phyloP scores from a whole-genome alignment of 2,329 filamentous ascomycete genomes.

The Amauroascus verrucosus region DNA sequence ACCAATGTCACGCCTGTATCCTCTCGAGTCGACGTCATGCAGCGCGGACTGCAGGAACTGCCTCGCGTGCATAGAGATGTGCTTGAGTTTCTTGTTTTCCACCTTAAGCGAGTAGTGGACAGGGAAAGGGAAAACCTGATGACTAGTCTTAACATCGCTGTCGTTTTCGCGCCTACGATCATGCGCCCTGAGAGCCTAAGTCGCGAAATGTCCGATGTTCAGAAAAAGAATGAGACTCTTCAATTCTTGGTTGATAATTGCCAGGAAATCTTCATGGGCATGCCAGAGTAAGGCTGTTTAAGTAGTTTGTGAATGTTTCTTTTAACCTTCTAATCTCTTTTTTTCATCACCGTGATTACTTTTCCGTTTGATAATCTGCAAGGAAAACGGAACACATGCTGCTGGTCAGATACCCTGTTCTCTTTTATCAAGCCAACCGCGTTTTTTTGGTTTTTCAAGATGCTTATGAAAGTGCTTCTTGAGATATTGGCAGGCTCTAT shows the following conservation, averaged over 20 bases:
- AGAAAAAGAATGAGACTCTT: slow-evolving; percentile 80
- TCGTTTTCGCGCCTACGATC: slow-evolving; percentile 95
- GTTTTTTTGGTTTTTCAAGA: background rate
- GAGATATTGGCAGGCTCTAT: background rate
- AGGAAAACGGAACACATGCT: slow-evolving; percentile 3
- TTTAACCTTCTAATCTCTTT: background rate
- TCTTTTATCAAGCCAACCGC: background rate
- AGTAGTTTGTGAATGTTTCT: background rate
- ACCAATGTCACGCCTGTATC: slow-evolving; percentile 52
- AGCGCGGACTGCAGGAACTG: slow-evolving; percentile 63
- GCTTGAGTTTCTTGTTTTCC: slow-evolving; percentile 87
- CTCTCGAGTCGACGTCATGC: slow-evolving; percentile 61
- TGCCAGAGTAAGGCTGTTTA: slow-evolving; percentile 22
- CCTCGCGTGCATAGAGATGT: slow-evolving; percentile 78
- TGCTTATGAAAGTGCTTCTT: background rate
- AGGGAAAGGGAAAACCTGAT: slow-evolving; percentile 83
- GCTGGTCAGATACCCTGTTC: slow-evolving; percentile 11
- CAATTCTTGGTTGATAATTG: slow-evolving; percentile 91
- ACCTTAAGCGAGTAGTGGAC: slow-evolving; percentile 75
- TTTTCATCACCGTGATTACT: background rate
- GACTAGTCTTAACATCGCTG: slow-evolving; percentile 90
- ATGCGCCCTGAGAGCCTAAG: slow-evolving; percentile 86
- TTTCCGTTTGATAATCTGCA: slow-evolving; percentile 6
- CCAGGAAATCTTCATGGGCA: slow-evolving; percentile 59
- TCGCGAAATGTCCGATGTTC: slow-evolving; percentile 92